Conservation (phyloP, 768 basidiomycete species). For the Lepiota brunneoincarnata region DNA sequence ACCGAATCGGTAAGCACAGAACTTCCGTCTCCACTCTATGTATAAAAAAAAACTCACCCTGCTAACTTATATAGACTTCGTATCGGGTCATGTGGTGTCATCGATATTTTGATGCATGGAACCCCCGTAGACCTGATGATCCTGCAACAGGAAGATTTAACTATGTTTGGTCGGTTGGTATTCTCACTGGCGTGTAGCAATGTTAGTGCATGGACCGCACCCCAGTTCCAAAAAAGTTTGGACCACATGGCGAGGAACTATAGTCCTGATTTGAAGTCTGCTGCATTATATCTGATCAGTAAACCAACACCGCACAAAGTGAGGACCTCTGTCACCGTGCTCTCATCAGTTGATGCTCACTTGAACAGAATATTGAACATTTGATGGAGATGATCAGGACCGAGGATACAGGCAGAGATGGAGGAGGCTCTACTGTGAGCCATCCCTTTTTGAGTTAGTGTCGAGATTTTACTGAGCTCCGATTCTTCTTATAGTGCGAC, state of each 20-base stretch:
- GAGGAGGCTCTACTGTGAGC: slow-evolving; percentile 79
- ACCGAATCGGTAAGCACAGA: slow-evolving; percentile 89
- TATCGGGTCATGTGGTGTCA: slow-evolving; percentile 82
- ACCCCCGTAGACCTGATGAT: slow-evolving; percentile 53
- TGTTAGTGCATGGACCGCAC: slow-evolving; percentile 52
- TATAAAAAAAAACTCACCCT: neutral
- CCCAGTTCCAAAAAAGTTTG: slow-evolving; percentile 67
- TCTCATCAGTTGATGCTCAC: neutral
- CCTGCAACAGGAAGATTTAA: slow-evolving; percentile 86
- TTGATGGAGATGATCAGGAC: slow-evolving; percentile 78
- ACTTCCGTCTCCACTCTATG: neutral
- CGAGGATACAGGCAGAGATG: slow-evolving; percentile 72
- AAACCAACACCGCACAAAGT: slow-evolving; percentile 71
- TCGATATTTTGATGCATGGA: slow-evolving; percentile 83
- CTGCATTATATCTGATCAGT: slow-evolving; percentile 73
- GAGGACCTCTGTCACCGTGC: slow-evolving; percentile 41
- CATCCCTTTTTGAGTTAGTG: neutral
- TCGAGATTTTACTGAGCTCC: neutral
- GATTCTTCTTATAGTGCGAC: slow-evolving; percentile 48
- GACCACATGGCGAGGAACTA: slow-evolving; percentile 75
- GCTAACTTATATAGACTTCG: slow-evolving; percentile 57
- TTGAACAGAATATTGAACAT: slow-evolving; percentile 66
- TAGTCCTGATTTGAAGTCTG: slow-evolving; percentile 77
- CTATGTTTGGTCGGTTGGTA: slow-evolving; percentile 82
- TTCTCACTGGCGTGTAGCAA: slow-evolving; percentile 77